These are phyloP conservation scores for Bipolaris oryzae DNA, from an alignment of 2,329 filamentous ascomycete species.

Conservation along the genomic window DNA sequence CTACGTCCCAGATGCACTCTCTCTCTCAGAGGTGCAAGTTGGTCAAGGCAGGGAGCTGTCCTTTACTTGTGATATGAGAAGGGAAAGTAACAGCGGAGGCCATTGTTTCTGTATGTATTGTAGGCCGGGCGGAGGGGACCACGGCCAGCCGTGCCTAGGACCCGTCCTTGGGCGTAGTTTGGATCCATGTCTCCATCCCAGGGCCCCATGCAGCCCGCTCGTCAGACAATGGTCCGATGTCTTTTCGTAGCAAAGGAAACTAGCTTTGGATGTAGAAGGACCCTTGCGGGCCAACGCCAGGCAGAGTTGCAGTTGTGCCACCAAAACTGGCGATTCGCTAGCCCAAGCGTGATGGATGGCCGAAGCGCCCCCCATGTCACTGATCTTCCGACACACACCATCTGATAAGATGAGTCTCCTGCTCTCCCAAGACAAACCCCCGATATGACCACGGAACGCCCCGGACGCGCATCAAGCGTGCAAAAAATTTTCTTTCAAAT, in stretches of 20 bases:
- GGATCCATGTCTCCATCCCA: conserved; percentile 24
- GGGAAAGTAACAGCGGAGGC: conserved; percentile 21
- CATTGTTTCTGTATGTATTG: conserved; percentile 22
- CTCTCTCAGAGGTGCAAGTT: background rate
- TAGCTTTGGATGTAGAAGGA: conserved; percentile 4
- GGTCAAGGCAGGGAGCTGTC: conserved; percentile 1
- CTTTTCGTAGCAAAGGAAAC: conserved; percentile 16
- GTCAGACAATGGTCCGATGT: conserved; percentile 40
- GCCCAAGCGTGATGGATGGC: conserved; percentile 6
- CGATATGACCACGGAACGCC: background rate
- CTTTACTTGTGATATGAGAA: conserved; percentile 15
- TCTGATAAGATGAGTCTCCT: conserved; percentile 38
- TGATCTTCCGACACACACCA: conserved; percentile 30
- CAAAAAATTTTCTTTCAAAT: conserved; percentile 28
- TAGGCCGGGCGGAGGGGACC: too few species aligned
- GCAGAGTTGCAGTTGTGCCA: conserved; percentile 20
- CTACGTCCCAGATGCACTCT: background rate
- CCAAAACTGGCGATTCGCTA: conserved; percentile 15
- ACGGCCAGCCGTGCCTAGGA: conserved; percentile 16
- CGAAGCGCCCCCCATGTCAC: conserved; percentile 10
- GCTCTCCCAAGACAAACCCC: too few species aligned
- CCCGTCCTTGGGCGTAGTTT: conserved; percentile 22
- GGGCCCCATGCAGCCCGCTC: conserved; percentile 27
- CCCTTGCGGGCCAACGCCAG: conserved; percentile 29
- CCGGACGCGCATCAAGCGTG: conserved; percentile 31